Evolutionary conservation across 805 yeast genomes (phyloP).

Genomic region (Schwanniomyces occidentalis): DNA sequence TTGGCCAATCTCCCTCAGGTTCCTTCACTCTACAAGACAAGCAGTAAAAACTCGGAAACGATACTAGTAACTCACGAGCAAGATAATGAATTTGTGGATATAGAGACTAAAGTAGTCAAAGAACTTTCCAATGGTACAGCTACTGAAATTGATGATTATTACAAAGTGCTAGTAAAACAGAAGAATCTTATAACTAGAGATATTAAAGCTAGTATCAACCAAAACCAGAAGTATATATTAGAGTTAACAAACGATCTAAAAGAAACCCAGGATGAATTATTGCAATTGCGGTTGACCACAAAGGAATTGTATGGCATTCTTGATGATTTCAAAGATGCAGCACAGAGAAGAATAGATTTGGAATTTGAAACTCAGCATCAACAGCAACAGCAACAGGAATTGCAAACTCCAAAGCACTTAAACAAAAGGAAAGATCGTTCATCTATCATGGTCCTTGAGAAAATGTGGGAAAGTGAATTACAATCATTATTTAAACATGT

Average conservation of each 20-base stretch:
- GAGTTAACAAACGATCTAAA: slow-evolving; percentile 60
- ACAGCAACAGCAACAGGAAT: slow-evolving; percentile 12
- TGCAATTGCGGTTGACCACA: slow-evolving; percentile 59
- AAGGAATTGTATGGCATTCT: slow-evolving; percentile 61
- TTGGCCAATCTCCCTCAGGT: slow-evolving; percentile 30
- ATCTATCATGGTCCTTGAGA: slow-evolving; percentile 70
- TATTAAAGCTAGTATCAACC: slow-evolving; percentile 57
- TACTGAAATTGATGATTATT: slow-evolving; percentile 68
- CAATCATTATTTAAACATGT: slow-evolving; percentile 73
- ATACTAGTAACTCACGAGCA: slow-evolving; percentile 3
- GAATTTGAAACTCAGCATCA: slow-evolving; percentile 33
- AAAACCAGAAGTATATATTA: slow-evolving; percentile 62
- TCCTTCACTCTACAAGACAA: slow-evolving; percentile 16
- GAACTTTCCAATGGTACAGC: slow-evolving; percentile 68
- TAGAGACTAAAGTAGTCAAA: slow-evolving; percentile 19
- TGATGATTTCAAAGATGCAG: slow-evolving; percentile 57
- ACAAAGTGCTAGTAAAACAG: slow-evolving; percentile 51
- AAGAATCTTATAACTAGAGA: slow-evolving; percentile 53
- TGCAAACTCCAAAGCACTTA: not conserved
- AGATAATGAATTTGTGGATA: slow-evolving; percentile 10
- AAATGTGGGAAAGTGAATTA: slow-evolving; percentile 78
- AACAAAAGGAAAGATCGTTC: slow-evolving; percentile 53
- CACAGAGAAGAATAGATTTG: slow-evolving; percentile 53
- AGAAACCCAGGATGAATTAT: slow-evolving; percentile 64
- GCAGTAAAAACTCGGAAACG: slow-evolving; percentile 5